These are phyloP conservation scores for Camelina sativa DNA, from an alignment of 345 rosid species.

Conservation along the genomic window DNA sequence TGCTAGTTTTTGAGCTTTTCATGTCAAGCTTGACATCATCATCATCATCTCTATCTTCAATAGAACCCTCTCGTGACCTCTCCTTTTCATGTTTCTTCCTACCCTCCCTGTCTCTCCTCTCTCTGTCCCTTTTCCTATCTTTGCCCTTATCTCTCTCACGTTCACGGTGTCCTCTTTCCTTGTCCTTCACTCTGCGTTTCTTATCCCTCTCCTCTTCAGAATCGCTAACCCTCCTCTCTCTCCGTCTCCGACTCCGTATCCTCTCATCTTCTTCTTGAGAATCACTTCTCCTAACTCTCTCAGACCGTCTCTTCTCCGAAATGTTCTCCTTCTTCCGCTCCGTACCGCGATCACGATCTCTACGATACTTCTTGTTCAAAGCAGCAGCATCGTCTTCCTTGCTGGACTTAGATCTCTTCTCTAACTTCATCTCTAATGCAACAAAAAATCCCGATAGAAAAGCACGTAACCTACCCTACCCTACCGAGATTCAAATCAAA, in stretches of 20 bases:
- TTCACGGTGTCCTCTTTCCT: conserved; percentile 32
- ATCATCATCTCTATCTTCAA: conserved; percentile 52
- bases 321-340: conserved; percentile 39
- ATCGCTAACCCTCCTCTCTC: conserved; percentile 52
- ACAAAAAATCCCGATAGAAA: no score
- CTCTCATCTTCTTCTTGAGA: conserved; percentile 44
- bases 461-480: no score
- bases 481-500: no score
- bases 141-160: conserved; percentile 7
- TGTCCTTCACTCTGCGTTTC: conserved; percentile 41
- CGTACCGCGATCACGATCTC: conserved; percentile 50
- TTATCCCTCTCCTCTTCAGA: conserved; percentile 52
- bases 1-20: no score
- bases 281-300: conserved; percentile 52
- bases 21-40: no score
- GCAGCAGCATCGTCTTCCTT: conserved; percentile 45
- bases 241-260: conserved; percentile 51
- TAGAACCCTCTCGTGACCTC: conserved; percentile 52
- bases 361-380: conserved; percentile 51
- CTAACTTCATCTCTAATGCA: conserved; percentile 20
- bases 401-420: conserved; percentile 15
- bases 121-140: not conserved
- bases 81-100: conserved; percentile 55
- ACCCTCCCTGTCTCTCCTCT: not conserved
- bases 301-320: conserved; percentile 34